These are phyloP conservation scores for Didymella arachidicola DNA, from an alignment of 2,329 filamentous ascomycete genomes.

Conservation along the genomic window DNA sequence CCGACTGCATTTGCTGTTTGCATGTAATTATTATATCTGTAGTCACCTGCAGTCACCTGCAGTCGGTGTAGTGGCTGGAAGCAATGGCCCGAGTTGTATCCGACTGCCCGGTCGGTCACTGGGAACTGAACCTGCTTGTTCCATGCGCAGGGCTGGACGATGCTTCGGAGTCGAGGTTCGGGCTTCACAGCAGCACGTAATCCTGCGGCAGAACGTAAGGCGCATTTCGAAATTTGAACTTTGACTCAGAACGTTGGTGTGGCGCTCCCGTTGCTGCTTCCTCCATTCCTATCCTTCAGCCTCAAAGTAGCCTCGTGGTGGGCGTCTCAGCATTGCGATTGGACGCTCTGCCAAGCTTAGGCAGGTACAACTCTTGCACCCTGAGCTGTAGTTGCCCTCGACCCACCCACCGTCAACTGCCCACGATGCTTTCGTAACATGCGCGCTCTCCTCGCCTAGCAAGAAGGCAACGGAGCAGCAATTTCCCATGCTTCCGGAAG, in stretches of 20 bases:
- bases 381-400: slow-evolving; percentile 20
- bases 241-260: background rate
- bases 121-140: background rate
- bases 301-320: background rate
- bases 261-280: background rate
- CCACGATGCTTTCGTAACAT: slow-evolving; percentile 21
- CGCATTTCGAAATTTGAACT: background rate
- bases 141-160: slow-evolving; percentile 2
- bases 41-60: slow-evolving; percentile 2
- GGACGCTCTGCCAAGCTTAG: slow-evolving; percentile 4
- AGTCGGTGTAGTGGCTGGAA: slow-evolving; percentile 9
- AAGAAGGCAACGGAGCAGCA: slow-evolving; percentile 21
- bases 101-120: slow-evolving; percentile 10
- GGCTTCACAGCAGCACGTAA: background rate
- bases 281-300: slow-evolving; percentile 1
- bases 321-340: background rate
- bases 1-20: background rate
- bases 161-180: background rate
- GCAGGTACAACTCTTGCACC: background rate
- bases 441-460: slow-evolving; percentile 21
- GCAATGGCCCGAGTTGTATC: slow-evolving; percentile 1
- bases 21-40: background rate
- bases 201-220: background rate
- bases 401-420: slow-evolving; percentile 23
- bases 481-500: slow-evolving; percentile 22